A percentile compares a stretch with the other conserved stretches of the same genome.
Conservation (phyloP, 139 green algal genomes). For the Picochlorum sp. region DNA sequence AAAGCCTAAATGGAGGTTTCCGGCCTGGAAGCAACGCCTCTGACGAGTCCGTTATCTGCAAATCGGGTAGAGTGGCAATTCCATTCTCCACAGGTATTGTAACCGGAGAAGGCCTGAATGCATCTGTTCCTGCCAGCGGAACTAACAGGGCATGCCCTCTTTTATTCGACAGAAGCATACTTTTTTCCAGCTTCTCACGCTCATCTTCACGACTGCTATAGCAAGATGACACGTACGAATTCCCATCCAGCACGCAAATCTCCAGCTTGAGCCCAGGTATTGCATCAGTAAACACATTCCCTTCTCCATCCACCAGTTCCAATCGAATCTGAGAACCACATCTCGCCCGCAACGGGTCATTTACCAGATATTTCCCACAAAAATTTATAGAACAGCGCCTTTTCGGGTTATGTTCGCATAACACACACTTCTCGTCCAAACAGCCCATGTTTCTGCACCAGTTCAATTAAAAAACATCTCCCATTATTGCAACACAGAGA, state of each 20-base stretch:
- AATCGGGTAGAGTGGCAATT: slow-evolving; percentile 51
- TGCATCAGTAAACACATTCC: slow-evolving; percentile 49
- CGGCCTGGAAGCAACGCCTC: slow-evolving; percentile 76
- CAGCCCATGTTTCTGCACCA: slow-evolving; percentile 62
- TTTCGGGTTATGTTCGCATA: slow-evolving; percentile 81
- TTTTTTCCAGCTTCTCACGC: slow-evolving; percentile 54
- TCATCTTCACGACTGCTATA: slow-evolving; percentile 41
- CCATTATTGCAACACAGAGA: not conserved
- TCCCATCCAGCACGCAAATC: slow-evolving; percentile 71
- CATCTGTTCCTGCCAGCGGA: not conserved
- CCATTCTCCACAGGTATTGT: slow-evolving; percentile 27
- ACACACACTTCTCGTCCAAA: slow-evolving; percentile 65
- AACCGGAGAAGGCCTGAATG: slow-evolving; percentile 11
- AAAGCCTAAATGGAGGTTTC: slow-evolving; percentile 79
- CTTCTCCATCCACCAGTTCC: slow-evolving; percentile 71
- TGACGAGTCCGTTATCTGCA: slow-evolving; percentile 62
- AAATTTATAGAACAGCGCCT: slow-evolving; percentile 73
- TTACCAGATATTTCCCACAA: slow-evolving; percentile 68
- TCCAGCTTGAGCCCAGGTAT: slow-evolving; percentile 57
- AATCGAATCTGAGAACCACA: slow-evolving; percentile 72
- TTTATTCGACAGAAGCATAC: slow-evolving; percentile 69
- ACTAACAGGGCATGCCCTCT: slow-evolving; percentile 31
- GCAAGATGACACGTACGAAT: slow-evolving; percentile 64
- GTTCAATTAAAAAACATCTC: not conserved
- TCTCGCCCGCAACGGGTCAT: slow-evolving; percentile 58